A percentile compares a stretch with the other conserved stretches of the same genome.
Evolutionary conservation across 2,329 filamentous ascomycete species (phyloP).

Genomic region (Aspergillus sojae): DNA sequence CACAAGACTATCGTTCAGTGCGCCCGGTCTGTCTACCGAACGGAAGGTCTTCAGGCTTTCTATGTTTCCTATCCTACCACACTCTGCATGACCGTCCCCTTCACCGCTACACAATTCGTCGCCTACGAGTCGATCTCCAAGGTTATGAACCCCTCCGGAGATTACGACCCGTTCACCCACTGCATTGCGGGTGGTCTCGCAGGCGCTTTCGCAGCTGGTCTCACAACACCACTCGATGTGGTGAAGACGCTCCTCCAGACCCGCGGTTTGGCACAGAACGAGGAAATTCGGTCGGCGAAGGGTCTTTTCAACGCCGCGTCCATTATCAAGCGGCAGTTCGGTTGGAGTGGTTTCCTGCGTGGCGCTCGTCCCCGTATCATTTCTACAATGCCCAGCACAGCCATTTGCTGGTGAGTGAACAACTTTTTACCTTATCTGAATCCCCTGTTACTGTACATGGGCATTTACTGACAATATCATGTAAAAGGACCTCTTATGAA

Average conservation of each 20-base stretch:
- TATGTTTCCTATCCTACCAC: slow-evolving; percentile 99
- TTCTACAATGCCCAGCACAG: slow-evolving; percentile 97
- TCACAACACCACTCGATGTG: slow-evolving; percentile 96
- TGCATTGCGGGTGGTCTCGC: slow-evolving; percentile 90
- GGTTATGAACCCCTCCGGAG: slow-evolving; percentile 76
- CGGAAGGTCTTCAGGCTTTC: slow-evolving; percentile 87
- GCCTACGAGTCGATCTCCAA: slow-evolving; percentile 97
- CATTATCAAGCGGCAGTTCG: slow-evolving; percentile 82
- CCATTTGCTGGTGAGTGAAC: slow-evolving; percentile 85
- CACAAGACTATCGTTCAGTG: slow-evolving; percentile 87
- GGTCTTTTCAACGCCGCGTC: slow-evolving; percentile 77
- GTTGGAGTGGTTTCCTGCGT: slow-evolving; percentile 85
- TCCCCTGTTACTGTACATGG: neutral
- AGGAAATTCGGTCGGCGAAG: slow-evolving; percentile 81
- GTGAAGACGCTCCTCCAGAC: slow-evolving; percentile 98
- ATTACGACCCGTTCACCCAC: slow-evolving; percentile 90
- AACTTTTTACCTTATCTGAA: too few relatives aligned
- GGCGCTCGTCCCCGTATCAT: slow-evolving; percentile 88
- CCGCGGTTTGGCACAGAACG: slow-evolving; percentile 77
- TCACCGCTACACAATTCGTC: slow-evolving; percentile 95
- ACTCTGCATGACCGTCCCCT: slow-evolving; percentile 96
- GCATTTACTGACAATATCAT: slow-evolving; percentile 11
- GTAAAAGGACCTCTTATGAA: slow-evolving; percentile 63
- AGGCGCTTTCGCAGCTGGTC: slow-evolving; percentile 86
- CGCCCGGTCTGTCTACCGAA: slow-evolving; percentile 81